Conservation (phyloP, 305 asterid genomes). For the Stenogyne calaminthoides region DNA sequence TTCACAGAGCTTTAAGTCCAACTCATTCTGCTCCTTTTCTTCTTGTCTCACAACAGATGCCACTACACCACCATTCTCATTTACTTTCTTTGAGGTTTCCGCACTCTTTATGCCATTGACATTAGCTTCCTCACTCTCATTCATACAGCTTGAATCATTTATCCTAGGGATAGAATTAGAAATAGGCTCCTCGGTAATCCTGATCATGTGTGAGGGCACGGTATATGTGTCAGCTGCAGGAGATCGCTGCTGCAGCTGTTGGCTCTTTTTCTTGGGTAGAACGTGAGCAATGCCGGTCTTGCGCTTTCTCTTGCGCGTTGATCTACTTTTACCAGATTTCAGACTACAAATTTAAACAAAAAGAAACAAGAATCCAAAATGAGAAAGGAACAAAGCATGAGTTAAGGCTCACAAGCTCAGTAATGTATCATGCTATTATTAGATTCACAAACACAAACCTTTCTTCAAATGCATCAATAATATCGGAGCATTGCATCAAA, state of each 20-base stretch:
- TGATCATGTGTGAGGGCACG: constrained; percentile 52
- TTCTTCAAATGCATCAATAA: constrained; percentile 82
- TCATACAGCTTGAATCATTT: constrained; percentile 32
- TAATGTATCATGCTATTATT: constrained; percentile 11
- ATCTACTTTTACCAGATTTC: constrained; percentile 45
- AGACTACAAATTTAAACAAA: constrained; percentile 38
- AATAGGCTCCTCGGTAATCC: constrained; percentile 45
- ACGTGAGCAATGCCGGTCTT: constrained; percentile 41
- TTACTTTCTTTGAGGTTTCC: constrained; percentile 41
- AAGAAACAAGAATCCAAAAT: constrained; percentile 24
- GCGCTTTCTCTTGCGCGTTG: constrained; percentile 53
- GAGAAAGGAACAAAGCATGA: constrained; percentile 12
- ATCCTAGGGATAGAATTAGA: constrained; percentile 37
- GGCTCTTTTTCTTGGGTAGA: constrained; percentile 50
- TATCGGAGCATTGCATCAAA: constrained; percentile 62
- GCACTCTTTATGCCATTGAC: constrained; percentile 30
- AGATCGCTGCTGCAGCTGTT: constrained; percentile 45
- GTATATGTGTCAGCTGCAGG: constrained; percentile 61
- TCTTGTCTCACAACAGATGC: constrained; percentile 37
- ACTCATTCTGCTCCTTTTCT: constrained; percentile 44
- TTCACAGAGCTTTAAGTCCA: constrained; percentile 61
- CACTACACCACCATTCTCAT: constrained; percentile 43
- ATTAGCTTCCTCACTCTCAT: constrained; percentile 38
- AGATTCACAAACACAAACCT: constrained; percentile 48
- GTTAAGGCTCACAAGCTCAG: constrained; percentile 5